Evolutionary conservation across 2,329 filamentous ascomycete genomes (phyloP).

Genomic region (Coleophoma cylindrospora): DNA sequence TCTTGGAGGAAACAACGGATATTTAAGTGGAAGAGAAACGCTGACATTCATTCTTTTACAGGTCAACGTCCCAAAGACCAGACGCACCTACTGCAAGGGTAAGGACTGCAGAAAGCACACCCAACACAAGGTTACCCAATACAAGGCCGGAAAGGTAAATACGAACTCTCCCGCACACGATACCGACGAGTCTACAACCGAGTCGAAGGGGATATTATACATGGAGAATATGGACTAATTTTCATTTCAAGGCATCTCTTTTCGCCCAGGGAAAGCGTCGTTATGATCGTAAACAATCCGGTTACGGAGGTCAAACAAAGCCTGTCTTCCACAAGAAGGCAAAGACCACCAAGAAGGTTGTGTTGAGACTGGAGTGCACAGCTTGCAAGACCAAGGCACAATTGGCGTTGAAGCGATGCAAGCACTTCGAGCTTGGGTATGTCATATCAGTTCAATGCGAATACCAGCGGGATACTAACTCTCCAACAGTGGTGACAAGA

Average conservation of each 20-base stretch:
- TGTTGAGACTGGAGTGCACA: conserved; percentile 96
- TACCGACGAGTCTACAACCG: conserved; percentile 7
- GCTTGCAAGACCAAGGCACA: conserved; percentile 98
- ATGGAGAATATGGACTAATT: not conserved
- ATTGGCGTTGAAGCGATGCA: conserved; percentile 98
- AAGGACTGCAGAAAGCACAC: conserved; percentile 90
- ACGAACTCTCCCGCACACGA: not conserved
- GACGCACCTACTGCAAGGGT: conserved; percentile 97
- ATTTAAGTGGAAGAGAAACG: conserved; percentile 1
- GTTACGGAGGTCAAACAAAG: conserved; percentile 99
- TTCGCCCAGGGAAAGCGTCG: conserved; percentile 99
- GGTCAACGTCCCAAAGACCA: conserved; percentile 99
- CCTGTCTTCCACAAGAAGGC: conserved; percentile 99
- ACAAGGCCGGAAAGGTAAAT: conserved; percentile 87
- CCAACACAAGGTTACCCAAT: conserved; percentile 91
- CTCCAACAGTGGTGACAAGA: conserved; percentile 91
- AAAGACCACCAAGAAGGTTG: conserved; percentile 99
- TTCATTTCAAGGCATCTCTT: conserved; percentile 65
- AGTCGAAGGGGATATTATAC: conserved; percentile 19
- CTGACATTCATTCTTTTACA: conserved; percentile 9
- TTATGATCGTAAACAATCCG: conserved; percentile 98
- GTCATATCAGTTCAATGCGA: conserved; percentile 31
- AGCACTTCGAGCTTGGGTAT: conserved; percentile 99
- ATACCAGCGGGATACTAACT: conserved; percentile 1
- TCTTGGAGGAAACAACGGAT: not conserved